These are phyloP conservation scores for Verticillium klebahnii DNA, from an alignment of 2,329 filamentous ascomycete genomes.

Conservation along the genomic window DNA sequence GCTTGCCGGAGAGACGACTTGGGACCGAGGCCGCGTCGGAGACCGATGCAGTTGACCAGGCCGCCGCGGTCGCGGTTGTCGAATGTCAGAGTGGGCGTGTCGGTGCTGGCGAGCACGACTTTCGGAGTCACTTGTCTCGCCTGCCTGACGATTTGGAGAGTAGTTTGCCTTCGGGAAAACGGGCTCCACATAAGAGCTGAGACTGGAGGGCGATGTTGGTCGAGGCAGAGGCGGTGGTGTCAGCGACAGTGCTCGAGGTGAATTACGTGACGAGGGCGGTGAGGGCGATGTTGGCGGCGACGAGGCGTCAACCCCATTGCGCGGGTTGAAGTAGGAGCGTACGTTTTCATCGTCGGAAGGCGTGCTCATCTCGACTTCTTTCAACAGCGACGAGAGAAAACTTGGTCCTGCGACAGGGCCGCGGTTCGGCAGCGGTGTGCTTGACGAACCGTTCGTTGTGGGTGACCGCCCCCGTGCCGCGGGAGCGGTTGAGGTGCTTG, in stretches of 20 bases:
- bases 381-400: conserved; percentile 80
- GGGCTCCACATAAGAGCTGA: conserved; percentile 69
- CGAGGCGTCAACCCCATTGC: conserved; percentile 30
- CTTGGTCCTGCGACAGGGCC: conserved; percentile 56
- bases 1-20: conserved; percentile 64
- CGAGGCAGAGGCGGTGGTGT: conserved; percentile 66
- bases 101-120: conserved; percentile 22
- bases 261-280: conserved; percentile 58
- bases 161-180: conserved; percentile 72
- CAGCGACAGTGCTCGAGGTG: conserved; percentile 60
- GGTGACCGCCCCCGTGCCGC: conserved; percentile 7
- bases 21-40: conserved; percentile 36
- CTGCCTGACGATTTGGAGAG: conserved; percentile 50
- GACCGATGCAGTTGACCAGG: conserved; percentile 35
- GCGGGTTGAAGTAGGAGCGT: conserved; percentile 29
- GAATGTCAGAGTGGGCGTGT: conserved; percentile 36
- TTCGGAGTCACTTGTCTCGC: conserved; percentile 43
- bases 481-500: conserved; percentile 9
- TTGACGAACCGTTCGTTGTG: conserved; percentile 7
- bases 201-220: conserved; percentile 61
- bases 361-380: conserved; percentile 73
- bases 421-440: conserved; percentile 8
- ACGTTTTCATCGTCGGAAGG: conserved; percentile 53
- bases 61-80: conserved; percentile 47
- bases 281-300: conserved; percentile 65